A percentile compares a stretch with the other conserved stretches of the same genome.
Conservation (phyloP, 192 early-diverging fungal species). For the Coemansia guatemalensis region DNA sequence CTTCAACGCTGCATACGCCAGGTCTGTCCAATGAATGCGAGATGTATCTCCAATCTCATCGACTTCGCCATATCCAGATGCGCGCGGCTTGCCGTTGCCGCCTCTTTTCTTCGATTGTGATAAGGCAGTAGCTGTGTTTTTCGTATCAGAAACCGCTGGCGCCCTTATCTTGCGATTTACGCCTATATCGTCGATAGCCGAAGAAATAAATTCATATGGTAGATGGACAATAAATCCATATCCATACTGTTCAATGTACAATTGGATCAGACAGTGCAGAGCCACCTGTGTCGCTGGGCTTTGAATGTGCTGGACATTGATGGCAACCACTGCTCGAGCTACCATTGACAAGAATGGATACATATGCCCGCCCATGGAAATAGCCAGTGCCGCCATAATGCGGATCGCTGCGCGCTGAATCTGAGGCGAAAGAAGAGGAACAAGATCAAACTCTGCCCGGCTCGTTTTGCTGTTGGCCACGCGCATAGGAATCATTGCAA, state of each 20-base stretch:
- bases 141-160: neutral
- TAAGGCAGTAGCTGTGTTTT: constrained; percentile 1
- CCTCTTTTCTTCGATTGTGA: constrained; percentile 31
- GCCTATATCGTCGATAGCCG: constrained; percentile 19
- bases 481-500: constrained; percentile 36
- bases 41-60: constrained; percentile 1
- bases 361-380: constrained; percentile 38
- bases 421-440: constrained; percentile 40
- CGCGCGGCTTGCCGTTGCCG: constrained; percentile 22
- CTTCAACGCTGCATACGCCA: constrained; percentile 17
- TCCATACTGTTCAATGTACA: constrained; percentile 38
- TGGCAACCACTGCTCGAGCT: constrained; percentile 29
- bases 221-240: constrained; percentile 43
- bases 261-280: constrained; percentile 30
- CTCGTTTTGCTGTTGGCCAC: constrained; percentile 29
- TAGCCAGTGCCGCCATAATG: constrained; percentile 34
- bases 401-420: constrained; percentile 43
- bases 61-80: constrained; percentile 4
- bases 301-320: constrained; percentile 18
- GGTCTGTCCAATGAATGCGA: constrained; percentile 38
- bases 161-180: constrained; percentile 16
- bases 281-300: constrained; percentile 36
- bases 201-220: constrained; percentile 36
- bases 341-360: constrained; percentile 36
- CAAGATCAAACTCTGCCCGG: constrained; percentile 38